A percentile compares a stretch with the other conserved stretches of the same genome.
phyloP scores from a whole-genome alignment of 2,329 filamentous ascomycete genomes.

The Coleophoma crateriformis region DNA sequence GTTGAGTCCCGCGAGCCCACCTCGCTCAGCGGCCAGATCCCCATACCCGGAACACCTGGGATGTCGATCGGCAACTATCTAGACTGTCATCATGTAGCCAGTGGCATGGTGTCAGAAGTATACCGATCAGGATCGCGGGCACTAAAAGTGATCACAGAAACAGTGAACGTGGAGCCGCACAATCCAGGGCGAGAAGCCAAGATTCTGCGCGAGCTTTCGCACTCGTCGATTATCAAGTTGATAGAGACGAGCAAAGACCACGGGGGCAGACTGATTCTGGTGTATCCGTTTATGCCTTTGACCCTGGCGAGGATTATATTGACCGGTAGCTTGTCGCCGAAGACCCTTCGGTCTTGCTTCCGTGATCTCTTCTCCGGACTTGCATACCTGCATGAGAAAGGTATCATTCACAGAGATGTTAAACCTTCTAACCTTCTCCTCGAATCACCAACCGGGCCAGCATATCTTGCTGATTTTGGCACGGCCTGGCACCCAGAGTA shows the following conservation, averaged over 20 bases:
- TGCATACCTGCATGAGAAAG: conserved; percentile 61
- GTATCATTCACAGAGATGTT: conserved; percentile 87
- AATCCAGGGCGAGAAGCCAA: conserved; percentile 74
- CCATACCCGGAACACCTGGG: conserved; percentile 26
- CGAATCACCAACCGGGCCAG: conserved; percentile 59
- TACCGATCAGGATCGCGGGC: conserved; percentile 64
- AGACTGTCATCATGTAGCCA: conserved; percentile 48
- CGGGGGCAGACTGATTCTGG: conserved; percentile 67
- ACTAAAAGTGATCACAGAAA: conserved; percentile 80
- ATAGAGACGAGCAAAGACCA: conserved; percentile 69
- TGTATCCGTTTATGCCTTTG: conserved; percentile 77
- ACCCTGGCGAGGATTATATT: conserved; percentile 66
- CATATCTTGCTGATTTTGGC: conserved; percentile 85
- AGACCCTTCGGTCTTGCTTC: conserved; percentile 39
- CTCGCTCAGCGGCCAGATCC: conserved; percentile 1
- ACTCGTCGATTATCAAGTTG: conserved; percentile 59
- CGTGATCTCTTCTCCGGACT: conserved; percentile 67
- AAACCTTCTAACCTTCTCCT: conserved; percentile 89
- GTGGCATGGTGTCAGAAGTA: conserved; percentile 76
- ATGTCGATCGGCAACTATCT: conserved; percentile 47
- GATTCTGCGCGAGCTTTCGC: conserved; percentile 57
- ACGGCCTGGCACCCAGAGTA: conserved; percentile 71
- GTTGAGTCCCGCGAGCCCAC: conserved; percentile 27
- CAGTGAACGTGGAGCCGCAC: conserved; percentile 71
- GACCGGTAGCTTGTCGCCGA: conserved; percentile 30